Conservation (phyloP, 2,329 filamentous ascomycete genomes). For the Phyllosticta paracitricarpa region DNA sequence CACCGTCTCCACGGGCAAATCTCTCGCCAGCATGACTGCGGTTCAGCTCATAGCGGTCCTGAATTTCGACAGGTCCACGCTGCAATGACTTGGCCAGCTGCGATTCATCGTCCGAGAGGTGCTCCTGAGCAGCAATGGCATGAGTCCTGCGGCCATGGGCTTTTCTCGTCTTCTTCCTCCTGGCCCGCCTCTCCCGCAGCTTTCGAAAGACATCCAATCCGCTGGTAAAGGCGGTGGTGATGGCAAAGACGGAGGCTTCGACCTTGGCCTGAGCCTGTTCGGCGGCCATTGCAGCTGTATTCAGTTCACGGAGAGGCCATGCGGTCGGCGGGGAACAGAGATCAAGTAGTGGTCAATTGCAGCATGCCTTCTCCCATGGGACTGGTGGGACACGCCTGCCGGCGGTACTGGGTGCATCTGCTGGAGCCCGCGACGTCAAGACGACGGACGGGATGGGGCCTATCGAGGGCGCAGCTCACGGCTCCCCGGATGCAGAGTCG, state of each 20-base stretch:
- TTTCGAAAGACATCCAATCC: constrained; percentile 37
- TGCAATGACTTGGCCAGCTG: constrained; percentile 31
- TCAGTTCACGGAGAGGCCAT: background rate
- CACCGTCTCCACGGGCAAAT: constrained; percentile 37
- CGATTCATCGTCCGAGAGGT: constrained; percentile 23
- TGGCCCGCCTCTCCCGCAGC: constrained; percentile 25
- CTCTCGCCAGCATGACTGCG: constrained; percentile 27
- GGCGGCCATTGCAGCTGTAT: background rate
- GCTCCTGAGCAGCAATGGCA: background rate
- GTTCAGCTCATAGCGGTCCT: constrained; percentile 31
- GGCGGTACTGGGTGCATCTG: background rate
- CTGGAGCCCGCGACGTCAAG: background rate
- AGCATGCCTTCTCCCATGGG: background rate
- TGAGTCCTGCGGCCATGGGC: background rate
- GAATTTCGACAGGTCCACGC: constrained; percentile 33
- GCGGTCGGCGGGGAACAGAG: background rate
- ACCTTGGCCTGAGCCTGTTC: background rate
- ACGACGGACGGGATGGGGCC: background rate
- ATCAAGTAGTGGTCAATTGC: background rate
- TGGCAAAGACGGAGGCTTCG: constrained; percentile 24
- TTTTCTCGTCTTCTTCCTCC: constrained; percentile 17
- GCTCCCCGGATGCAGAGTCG: background rate
- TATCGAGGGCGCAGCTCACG: background rate
- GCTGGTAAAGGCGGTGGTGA: constrained; percentile 36
- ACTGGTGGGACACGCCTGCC: background rate